A percentile compares a stretch with the other conserved stretches of the same genome.
Evolutionary conservation across 1,284 basidiomycete genomes (phyloP).

Genomic region (Ganoderma lingzhi): DNA sequence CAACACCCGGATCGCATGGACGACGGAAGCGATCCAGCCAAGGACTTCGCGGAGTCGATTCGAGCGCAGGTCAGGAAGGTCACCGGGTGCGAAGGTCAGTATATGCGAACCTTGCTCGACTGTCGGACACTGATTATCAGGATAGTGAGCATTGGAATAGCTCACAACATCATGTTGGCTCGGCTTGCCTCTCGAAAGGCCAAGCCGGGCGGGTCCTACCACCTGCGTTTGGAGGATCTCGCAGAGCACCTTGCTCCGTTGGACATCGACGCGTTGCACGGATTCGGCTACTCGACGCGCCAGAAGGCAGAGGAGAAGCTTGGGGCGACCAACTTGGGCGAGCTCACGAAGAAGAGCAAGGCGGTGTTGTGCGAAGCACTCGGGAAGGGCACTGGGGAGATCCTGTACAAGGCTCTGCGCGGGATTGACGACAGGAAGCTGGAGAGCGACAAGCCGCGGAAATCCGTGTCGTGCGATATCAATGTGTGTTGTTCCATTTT

Average conservation of each 20-base stretch:
- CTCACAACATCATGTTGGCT: conserved; percentile 92
- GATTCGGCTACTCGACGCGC: conserved; percentile 81
- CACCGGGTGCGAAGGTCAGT: conserved; percentile 85
- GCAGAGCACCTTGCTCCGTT: conserved; percentile 73
- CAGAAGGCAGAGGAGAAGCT: conserved; percentile 83
- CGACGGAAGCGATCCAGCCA: conserved; percentile 59
- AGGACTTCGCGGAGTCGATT: conserved; percentile 84
- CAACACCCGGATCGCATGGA: conserved; percentile 17
- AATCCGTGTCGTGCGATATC: conserved; percentile 91
- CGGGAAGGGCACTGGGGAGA: conserved; percentile 87
- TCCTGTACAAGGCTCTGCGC: conserved; percentile 82
- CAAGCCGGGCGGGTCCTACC: conserved; percentile 89
- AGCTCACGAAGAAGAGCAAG: conserved; percentile 69
- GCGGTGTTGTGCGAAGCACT: conserved; percentile 74
- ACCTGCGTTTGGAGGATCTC: conserved; percentile 67
- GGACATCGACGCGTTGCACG: conserved; percentile 89
- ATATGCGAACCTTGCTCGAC: conserved; percentile 18
- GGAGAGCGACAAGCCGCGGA: conserved; percentile 85
- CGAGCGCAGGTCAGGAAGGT: conserved; percentile 76
- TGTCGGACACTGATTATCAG: neutral
- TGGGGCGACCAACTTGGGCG: conserved; percentile 75
- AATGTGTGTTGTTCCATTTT: conserved; percentile 66
- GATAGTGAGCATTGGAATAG: conserved; percentile 89
- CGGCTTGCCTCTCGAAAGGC: conserved; percentile 91
- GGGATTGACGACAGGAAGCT: conserved; percentile 86